A percentile compares a stretch with the other conserved stretches of the same genome.
Conservation (phyloP, 345 rosid genomes). For the Capsella bursapastoris region DNA sequence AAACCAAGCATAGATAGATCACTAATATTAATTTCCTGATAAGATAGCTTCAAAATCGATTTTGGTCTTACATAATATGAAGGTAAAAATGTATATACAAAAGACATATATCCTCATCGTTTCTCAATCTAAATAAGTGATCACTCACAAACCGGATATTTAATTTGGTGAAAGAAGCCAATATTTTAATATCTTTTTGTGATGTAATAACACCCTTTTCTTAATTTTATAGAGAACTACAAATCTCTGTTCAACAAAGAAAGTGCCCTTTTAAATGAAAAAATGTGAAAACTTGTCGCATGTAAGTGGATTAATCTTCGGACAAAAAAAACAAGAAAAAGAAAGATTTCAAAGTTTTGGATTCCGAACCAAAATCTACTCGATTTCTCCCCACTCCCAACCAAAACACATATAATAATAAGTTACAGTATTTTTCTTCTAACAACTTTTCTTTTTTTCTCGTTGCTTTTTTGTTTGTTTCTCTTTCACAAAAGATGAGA, state of each 20-base stretch:
- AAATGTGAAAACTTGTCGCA: slow-evolving; percentile 40
- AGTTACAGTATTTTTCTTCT: neutral
- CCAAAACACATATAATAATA: neutral
- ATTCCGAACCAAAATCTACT: slow-evolving; percentile 42
- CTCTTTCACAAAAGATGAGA: slow-evolving; percentile 41
- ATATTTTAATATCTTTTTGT: slow-evolving; percentile 7
- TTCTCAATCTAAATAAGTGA: no score
- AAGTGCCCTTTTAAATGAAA: slow-evolving; percentile 44
- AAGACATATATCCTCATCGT: neutral
- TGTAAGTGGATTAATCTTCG: slow-evolving; percentile 28
- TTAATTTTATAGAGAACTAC: slow-evolving; percentile 25
- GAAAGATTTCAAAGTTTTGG: slow-evolving; percentile 27
- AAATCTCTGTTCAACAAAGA: slow-evolving; percentile 40
- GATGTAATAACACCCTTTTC: slow-evolving; percentile 24
- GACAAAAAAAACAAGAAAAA: neutral
- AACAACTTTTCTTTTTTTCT: slow-evolving; percentile 35
- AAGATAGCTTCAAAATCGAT: slow-evolving; percentile 12
- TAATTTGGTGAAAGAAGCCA: slow-evolving; percentile 16
- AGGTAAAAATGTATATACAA: no score
- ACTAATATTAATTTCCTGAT: neutral
- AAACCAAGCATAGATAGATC: slow-evolving; percentile 6
- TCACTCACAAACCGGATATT: neutral
- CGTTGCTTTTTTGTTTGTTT: slow-evolving; percentile 38
- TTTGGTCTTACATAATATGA: neutral
- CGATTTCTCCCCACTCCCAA: slow-evolving; percentile 23